Evolutionary conservation across 805 yeast species (phyloP), one percentile per base, ranked within the genome.

Genomic region (Saccharomycopsis sp.): DNA sequence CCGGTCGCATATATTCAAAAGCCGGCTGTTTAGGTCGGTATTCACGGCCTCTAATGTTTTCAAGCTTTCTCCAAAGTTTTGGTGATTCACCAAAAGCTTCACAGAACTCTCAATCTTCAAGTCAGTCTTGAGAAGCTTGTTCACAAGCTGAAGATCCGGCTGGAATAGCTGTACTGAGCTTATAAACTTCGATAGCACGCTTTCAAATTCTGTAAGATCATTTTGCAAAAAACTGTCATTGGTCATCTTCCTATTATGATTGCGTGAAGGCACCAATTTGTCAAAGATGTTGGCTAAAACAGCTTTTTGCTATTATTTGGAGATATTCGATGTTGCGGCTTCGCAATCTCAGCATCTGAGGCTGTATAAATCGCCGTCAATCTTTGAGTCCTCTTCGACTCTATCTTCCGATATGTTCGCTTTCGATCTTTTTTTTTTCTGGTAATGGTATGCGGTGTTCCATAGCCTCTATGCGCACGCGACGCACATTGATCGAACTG

Each of bases 161-260:
- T 55, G 34, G 34, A 53, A 61, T 18, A 37, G 34, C 46, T 61
- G 62, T 15, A 61, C 60, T 14, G 63, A 61, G n/a, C 47, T 52
- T 23, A 61, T 51, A 20, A 37, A 61, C 15, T 46, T n/a, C 5
- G 34, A 41, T 2, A 61, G 54, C n/a, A 53, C 18, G 20, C 41
- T 54, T 24, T 61, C 63, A 47, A 61, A 54, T 2, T 34, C 34
- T 5, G 18, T 51, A 16, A 60, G 34, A 21, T 60, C 50, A 8
- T 51, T 18, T 18, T 44, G 48, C 21, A 44, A 44, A 18, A 44
- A 44, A 44, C 48, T 44, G 4, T 44, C 21, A 5, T n/a, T 18
- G 18, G 21, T 18, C 48, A 44, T 44, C 16, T 12, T 44, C 37
- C 5, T 5, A 12, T 5, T 5, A 29, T 29, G 37, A 5, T 29